Conservation (phyloP, 257 asterid species). For the Fraxinus americana region DNA sequence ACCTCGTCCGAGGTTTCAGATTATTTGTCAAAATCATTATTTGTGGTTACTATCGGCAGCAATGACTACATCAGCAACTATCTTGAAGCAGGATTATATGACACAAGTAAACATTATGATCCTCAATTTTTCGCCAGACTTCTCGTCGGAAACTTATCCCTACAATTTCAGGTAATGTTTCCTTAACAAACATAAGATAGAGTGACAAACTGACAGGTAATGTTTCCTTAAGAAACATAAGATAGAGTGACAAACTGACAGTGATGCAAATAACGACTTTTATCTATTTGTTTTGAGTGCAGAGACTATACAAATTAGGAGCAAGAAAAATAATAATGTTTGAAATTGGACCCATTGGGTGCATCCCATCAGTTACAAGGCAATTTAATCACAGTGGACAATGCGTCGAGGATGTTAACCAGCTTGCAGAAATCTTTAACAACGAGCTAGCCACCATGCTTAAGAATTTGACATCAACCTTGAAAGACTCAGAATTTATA, state of each 20-base stretch:
- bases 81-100: slow-evolving; percentile 18
- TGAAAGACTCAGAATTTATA: slow-evolving; percentile 44
- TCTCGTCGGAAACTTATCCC: slow-evolving; percentile 42
- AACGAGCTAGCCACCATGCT: slow-evolving; percentile 45
- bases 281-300: background rate
- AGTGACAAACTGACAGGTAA: slow-evolving; percentile 20
- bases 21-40: slow-evolving; percentile 52
- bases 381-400: slow-evolving; percentile 31
- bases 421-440: slow-evolving; percentile 45
- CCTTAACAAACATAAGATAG: background rate
- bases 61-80: slow-evolving; percentile 75
- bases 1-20: slow-evolving; percentile 27
- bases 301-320: slow-evolving; percentile 67
- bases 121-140: slow-evolving; percentile 51
- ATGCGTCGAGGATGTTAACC: slow-evolving; percentile 56
- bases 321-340: slow-evolving; percentile 66
- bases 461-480: slow-evolving; percentile 37
- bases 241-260: background rate
- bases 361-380: slow-evolving; percentile 57
- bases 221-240: background rate
- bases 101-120: slow-evolving; percentile 34
- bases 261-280: background rate
- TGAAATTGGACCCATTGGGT: slow-evolving; percentile 83
- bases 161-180: slow-evolving; percentile 50
- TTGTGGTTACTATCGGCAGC: slow-evolving; percentile 52